Conservation (phyloP, 805 yeast genomes). For the Isabelozyma heimii region DNA sequence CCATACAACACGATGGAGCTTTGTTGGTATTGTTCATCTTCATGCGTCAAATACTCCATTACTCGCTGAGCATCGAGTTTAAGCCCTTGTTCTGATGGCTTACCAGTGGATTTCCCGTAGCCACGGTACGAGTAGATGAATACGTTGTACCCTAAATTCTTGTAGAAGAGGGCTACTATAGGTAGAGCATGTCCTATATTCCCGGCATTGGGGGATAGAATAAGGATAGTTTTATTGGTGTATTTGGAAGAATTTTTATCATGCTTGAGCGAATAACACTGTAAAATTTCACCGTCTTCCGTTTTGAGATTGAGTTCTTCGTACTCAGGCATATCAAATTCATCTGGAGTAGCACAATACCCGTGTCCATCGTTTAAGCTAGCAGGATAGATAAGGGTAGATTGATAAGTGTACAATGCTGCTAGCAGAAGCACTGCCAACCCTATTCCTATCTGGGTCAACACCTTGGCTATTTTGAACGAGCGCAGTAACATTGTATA, state of each 20-base stretch:
- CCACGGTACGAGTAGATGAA: slow-evolving; percentile 88
- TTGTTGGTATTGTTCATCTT: slow-evolving; percentile 50
- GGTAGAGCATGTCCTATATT: slow-evolving; percentile 91
- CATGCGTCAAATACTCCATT: slow-evolving; percentile 49
- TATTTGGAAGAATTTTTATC: slow-evolving; percentile 36
- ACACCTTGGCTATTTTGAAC: slow-evolving; percentile 18
- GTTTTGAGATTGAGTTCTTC: slow-evolving; percentile 62
- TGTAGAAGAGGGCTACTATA: slow-evolving; percentile 66
- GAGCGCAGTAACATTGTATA: slow-evolving; percentile 9
- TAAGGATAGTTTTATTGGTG: slow-evolving; percentile 64
- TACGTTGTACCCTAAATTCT: slow-evolving; percentile 67
- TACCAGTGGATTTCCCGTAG: slow-evolving; percentile 79
- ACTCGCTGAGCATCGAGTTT: slow-evolving; percentile 79
- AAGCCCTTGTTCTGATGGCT: slow-evolving; percentile 72
- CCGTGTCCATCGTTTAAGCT: slow-evolving; percentile 71
- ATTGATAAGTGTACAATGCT: slow-evolving; percentile 62
- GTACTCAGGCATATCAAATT: slow-evolving; percentile 56
- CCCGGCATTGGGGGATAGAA: slow-evolving; percentile 92
- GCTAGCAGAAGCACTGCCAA: slow-evolving; percentile 44
- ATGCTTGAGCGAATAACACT: slow-evolving; percentile 60
- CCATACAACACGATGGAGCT: slow-evolving; percentile 74
- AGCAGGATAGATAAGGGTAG: slow-evolving; percentile 77
- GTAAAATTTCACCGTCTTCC: slow-evolving; percentile 64
- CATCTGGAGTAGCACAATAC: slow-evolving; percentile 74
- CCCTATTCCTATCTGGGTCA: slow-evolving; percentile 42